Conservation (phyloP, 176 grass and related monocot species). For the Coix lacrymajobi region DNA sequence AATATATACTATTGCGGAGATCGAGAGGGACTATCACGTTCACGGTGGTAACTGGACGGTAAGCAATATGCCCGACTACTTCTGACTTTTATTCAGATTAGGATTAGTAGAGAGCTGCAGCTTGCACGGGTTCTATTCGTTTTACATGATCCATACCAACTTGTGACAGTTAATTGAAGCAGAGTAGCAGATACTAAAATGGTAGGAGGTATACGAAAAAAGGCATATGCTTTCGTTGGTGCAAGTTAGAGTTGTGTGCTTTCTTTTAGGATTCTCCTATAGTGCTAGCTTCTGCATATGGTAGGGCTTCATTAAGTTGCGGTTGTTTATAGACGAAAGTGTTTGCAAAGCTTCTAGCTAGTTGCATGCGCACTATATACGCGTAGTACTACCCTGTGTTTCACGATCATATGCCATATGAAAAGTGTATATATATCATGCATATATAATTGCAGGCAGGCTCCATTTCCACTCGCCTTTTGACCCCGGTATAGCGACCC, state of each 20-base stretch:
- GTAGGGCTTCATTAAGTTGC: constrained; percentile 26
- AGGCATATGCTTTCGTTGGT: constrained; percentile 30
- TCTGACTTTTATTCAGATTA: neutral
- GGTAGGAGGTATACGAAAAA: constrained; percentile 3
- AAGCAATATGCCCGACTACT: neutral
- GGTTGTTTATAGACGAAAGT: constrained; percentile 26
- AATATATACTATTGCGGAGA: neutral
- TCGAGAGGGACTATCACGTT: neutral
- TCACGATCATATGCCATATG: constrained; percentile 22
- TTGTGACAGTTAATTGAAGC: constrained; percentile 1
- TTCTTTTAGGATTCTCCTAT: constrained; percentile 19
- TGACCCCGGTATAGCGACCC: constrained; percentile 38
- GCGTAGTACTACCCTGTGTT: constrained; percentile 13
- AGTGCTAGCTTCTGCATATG: constrained; percentile 13
- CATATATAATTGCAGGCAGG: constrained; percentile 4
- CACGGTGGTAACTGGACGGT: too few relatives aligned
- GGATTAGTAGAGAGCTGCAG: neutral
- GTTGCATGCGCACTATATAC: constrained; percentile 17
- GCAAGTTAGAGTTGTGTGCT: constrained; percentile 24
- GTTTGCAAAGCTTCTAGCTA: constrained; percentile 18
- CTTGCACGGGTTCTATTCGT: neutral
- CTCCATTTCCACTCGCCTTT: constrained; percentile 22
- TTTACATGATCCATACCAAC: constrained; percentile 7
- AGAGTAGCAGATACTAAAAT: constrained; percentile 27
- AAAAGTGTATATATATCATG: constrained; percentile 23